phyloP scores from a whole-genome alignment of 164 flowering plant genomes.

The Vitis rupestris region DNA sequence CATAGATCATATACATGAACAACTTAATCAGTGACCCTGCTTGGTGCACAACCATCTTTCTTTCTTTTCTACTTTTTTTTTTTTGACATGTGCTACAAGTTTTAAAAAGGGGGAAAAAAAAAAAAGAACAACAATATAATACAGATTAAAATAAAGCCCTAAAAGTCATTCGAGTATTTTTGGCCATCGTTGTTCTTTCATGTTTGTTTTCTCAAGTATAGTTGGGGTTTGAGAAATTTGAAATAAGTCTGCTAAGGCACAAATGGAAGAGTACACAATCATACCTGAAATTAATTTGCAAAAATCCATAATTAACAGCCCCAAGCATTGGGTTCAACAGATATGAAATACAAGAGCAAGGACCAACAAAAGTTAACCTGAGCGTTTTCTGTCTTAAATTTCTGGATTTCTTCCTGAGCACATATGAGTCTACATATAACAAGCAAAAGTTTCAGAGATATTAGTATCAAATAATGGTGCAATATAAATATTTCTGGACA shows the following conservation, averaged over 20 bases:
- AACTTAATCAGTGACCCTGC: too few species aligned
- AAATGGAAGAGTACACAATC: background rate
- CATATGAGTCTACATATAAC: constrained; percentile 50
- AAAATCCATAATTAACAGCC: background rate
- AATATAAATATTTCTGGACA: background rate
- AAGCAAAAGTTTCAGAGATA: constrained; percentile 1
- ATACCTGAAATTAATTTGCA: constrained; percentile 1
- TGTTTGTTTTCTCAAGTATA: too few species aligned
- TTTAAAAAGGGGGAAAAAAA: too few species aligned
- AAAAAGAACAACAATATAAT: too few species aligned
- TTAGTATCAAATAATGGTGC: background rate
- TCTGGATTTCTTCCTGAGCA: constrained; percentile 72
- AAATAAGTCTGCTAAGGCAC: background rate
- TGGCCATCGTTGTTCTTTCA: too few species aligned
- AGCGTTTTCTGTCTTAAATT: constrained; percentile 47
- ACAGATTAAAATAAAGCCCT: too few species aligned
- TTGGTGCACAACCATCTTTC: too few species aligned
- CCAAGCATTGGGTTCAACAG: background rate
- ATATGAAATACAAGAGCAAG: background rate
- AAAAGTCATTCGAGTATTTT: too few species aligned
- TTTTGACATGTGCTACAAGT: too few species aligned
- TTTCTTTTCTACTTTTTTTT: too few species aligned
- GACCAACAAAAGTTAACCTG: constrained; percentile 26
- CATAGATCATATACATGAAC: too few species aligned
- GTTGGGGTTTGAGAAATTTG: too few species aligned